phyloP scores from a whole-genome alignment of 768 basidiomycete genomes.

The Rhodotorula diobovata region DNA sequence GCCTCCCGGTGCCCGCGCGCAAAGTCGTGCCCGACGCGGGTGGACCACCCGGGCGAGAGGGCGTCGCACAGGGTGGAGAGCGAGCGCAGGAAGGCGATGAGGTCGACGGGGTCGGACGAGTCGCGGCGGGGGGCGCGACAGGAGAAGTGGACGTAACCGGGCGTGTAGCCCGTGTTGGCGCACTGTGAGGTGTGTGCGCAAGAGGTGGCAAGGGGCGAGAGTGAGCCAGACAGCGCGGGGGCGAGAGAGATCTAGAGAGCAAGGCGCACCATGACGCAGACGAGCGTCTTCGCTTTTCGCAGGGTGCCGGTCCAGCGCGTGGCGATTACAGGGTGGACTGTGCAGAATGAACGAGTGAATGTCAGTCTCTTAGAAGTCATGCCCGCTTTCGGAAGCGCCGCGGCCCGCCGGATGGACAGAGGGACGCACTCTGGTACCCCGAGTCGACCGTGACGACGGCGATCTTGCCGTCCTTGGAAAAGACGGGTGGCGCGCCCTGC shows the following conservation, averaged over 20 bases:
- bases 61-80: constrained; percentile 15
- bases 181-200: constrained; percentile 51
- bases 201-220: constrained; percentile 22
- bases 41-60: constrained; percentile 33
- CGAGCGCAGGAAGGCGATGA: constrained; percentile 23
- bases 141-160: constrained; percentile 35
- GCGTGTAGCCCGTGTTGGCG: constrained; percentile 46
- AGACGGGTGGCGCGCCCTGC: constrained; percentile 49
- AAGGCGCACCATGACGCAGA: constrained; percentile 34
- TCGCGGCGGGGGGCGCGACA: constrained; percentile 23
- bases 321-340: constrained; percentile 53
- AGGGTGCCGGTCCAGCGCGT: constrained; percentile 53
- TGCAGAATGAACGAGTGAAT: background rate
- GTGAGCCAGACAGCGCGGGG: too few species aligned
- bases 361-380: too few species aligned
- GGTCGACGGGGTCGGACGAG: constrained; percentile 1
- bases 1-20: constrained; percentile 55
- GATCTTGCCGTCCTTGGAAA: constrained; percentile 52
- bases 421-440: constrained; percentile 49
- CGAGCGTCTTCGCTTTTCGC: constrained; percentile 43
- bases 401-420: too few species aligned
- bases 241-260: constrained; percentile 43
- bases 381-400: too few species aligned
- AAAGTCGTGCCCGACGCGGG: constrained; percentile 53
- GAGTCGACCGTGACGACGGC: constrained; percentile 52